Evolutionary conservation across 1,139 yeast species (phyloP), one percentile per base, ranked within the genome.

Genomic region (Saccharomyces pastorianus): DNA sequence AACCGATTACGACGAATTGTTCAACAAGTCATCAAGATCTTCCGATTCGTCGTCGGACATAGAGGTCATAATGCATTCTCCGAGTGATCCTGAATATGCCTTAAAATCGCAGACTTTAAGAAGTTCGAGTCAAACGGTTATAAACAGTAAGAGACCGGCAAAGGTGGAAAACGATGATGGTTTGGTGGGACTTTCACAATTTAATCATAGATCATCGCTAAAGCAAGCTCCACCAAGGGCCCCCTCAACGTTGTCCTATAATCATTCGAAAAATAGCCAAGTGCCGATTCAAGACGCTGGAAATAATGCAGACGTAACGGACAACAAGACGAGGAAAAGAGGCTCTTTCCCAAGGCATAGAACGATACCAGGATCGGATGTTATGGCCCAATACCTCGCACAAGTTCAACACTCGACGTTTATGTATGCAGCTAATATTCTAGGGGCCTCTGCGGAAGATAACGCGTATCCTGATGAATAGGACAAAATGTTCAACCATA

Each of bases 341-440:
- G 61, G 59, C 14, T 55, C 59, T 3, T 51, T 55, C 14, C 25
- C 51, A 17, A 44, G 42, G 38, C 47, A 42, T 2, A 70, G 65
- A 56, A 69, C 78, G 1, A 75, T 81, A 11, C 80, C 85, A 6
- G 90, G 90, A 3, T 81, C 87, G 1, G 87, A 83, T 62, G 88
- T 85, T 5, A 83, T 85, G 87, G 85, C 88, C 0, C 90, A 85
- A 65, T 85, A 84, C 64, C 73, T 85, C 61, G 88, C 88, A 13
- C 85, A 82, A 64, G 74, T 85, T 8, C 90, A 84, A 63, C 84
- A 81, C 56, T 85, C 82, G 51, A 79, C 76, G 52, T 70, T 80
- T 65, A 69, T 81, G 61, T 83, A 82, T 65, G 83, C 83, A 4
- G 80, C 84, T 2, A 76, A 76, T 56, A 74, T 80, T 41, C 64